These are phyloP conservation scores for Macrophomina phaseolina DNA, from an alignment of 2,329 filamentous ascomycete genomes.

Conservation along the genomic window DNA sequence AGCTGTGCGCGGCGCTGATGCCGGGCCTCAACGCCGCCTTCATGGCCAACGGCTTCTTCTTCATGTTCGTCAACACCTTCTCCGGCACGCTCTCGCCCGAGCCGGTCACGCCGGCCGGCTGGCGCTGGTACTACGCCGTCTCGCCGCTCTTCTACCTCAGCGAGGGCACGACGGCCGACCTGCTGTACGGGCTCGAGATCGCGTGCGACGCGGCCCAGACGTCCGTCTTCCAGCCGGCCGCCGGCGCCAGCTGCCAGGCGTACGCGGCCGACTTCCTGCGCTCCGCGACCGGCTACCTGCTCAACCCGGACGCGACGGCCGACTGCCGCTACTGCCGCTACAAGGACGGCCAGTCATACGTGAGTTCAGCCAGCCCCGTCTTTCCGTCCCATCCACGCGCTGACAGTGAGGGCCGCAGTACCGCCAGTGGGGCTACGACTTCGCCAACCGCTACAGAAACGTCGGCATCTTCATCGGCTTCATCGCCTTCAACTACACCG, in stretches of 20 bases:
- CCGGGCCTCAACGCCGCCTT: conserved; percentile 69
- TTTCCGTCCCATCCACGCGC: too few species aligned
- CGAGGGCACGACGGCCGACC: conserved; percentile 69
- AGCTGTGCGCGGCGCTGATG: conserved; percentile 73
- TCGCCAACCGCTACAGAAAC: conserved; percentile 8
- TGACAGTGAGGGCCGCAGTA: neutral
- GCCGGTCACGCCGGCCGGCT: conserved; percentile 43
- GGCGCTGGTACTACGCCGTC: conserved; percentile 72
- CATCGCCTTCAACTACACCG: conserved; percentile 15
- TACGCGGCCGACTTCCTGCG: conserved; percentile 49
- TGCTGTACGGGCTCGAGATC: conserved; percentile 67
- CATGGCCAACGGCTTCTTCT: conserved; percentile 69
- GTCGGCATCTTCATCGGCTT: conserved; percentile 19
- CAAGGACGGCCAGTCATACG: too few species aligned
- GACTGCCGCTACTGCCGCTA: too few species aligned
- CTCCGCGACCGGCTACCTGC: too few species aligned
- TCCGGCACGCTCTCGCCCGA: neutral
- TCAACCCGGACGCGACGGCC: too few species aligned
- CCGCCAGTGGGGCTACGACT: conserved; percentile 1
- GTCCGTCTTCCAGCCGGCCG: conserved; percentile 64
- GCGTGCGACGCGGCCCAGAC: conserved; percentile 71
- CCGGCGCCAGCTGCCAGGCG: conserved; percentile 61
- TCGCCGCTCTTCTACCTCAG: conserved; percentile 81
- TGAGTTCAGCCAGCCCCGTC: too few species aligned
- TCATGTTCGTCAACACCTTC: conserved; percentile 50